Conservation (phyloP, 805 yeast genomes). For the Komagataella pseudopastoris region DNA sequence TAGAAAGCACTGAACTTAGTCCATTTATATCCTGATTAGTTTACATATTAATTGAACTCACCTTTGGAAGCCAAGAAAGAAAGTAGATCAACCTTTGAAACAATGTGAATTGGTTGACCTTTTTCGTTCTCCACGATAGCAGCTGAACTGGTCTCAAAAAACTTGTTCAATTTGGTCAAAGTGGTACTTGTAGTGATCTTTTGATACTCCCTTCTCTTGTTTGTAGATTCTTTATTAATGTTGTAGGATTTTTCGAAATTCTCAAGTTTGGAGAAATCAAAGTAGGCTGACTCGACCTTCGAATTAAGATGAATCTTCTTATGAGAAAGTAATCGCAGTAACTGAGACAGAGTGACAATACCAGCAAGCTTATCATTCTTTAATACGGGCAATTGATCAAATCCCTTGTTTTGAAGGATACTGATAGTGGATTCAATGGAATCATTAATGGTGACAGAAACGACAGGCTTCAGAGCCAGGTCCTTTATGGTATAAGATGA, state of each 20-base stretch:
- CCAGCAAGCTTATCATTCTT: constrained; percentile 47
- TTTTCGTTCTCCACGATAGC: constrained; percentile 69
- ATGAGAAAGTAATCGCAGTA: constrained; percentile 53
- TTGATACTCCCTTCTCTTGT: constrained; percentile 53
- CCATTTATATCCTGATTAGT: not conserved
- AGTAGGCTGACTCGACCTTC: constrained; percentile 43
- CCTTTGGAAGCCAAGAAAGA: constrained; percentile 26
- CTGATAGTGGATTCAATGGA: constrained; percentile 52
- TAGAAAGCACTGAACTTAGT: not conserved
- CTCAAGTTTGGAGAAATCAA: constrained; percentile 63
- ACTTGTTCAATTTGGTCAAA: constrained; percentile 54
- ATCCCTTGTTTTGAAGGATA: constrained; percentile 60
- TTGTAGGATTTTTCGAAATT: constrained; percentile 52
- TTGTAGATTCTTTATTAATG: constrained; percentile 39
- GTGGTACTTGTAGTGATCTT: constrained; percentile 54
- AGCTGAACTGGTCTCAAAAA: constrained; percentile 75
- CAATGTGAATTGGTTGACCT: constrained; percentile 66
- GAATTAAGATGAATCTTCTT: constrained; percentile 42
- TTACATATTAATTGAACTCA: not conserved
- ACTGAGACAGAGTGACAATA: constrained; percentile 59
- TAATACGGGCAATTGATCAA: constrained; percentile 77
- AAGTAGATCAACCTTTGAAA: constrained; percentile 76
- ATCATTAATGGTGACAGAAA: constrained; percentile 50
- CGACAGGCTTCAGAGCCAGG: constrained; percentile 67
- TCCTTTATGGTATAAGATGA: constrained; percentile 40